These are phyloP conservation scores for Prunus padus DNA, from an alignment of 306 rosid genomes.

Conservation along the genomic window DNA sequence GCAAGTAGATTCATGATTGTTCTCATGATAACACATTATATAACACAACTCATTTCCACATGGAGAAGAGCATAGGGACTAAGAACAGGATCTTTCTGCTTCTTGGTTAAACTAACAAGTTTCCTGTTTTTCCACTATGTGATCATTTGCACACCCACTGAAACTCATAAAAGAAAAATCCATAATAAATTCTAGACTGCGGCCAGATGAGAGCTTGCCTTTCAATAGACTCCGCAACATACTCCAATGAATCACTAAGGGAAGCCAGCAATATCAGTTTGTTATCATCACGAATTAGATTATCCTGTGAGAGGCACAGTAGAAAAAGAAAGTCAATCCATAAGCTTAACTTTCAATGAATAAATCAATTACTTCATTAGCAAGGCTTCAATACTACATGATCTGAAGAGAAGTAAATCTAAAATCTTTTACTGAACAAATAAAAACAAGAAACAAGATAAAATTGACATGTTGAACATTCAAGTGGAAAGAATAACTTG, in stretches of 20 bases:
- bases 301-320: conserved; percentile 57
- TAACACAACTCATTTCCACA: background rate
- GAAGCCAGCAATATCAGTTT: conserved; percentile 95
- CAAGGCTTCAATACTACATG: conserved; percentile 9
- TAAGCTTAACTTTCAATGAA: conserved; percentile 4
- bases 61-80: background rate
- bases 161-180: conserved; percentile 4
- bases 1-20: background rate
- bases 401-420: background rate
- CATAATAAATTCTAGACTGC: background rate
- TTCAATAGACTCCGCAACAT: conserved; percentile 92
- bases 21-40: background rate
- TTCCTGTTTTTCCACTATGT: conserved; percentile 2
- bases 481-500: conserved; percentile 3
- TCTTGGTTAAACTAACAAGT: conserved; percentile 9
- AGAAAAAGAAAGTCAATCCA: conserved; percentile 17
- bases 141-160: conserved; percentile 17
- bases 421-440: conserved; percentile 3
- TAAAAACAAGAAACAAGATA: background rate
- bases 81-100: background rate
- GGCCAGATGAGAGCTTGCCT: conserved; percentile 55
- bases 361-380: background rate
- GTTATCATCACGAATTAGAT: conserved; percentile 93
- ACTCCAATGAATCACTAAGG: conserved; percentile 97
- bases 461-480: conserved; percentile 7